Evolutionary conservation across 352 stramenopile genomes (phyloP).

Genomic region (Phytophthora constricta): DNA sequence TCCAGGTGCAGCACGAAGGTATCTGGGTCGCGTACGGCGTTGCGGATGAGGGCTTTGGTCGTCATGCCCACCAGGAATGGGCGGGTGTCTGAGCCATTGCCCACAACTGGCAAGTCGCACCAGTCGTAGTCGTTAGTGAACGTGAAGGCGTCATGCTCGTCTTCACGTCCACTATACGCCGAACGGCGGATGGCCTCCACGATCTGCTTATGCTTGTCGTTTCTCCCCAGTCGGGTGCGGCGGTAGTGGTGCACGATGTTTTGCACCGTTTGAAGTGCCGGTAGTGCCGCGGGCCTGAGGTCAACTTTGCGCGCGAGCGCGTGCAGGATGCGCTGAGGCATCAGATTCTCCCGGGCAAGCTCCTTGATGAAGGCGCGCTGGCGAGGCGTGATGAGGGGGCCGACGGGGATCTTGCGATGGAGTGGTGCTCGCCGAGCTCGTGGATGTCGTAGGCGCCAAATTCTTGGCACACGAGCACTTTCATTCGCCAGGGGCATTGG

Average conservation of each 20-base stretch:
- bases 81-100: conserved; percentile 4
- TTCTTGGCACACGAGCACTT: conserved; percentile 14
- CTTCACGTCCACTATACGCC: conserved; percentile 16
- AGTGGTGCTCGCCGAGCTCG: conserved; percentile 6
- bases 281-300: not conserved
- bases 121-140: not conserved
- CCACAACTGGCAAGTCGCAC: not conserved
- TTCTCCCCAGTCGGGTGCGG: not conserved
- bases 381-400: not conserved
- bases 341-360: conserved; percentile 11
- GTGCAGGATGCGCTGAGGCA: conserved; percentile 14
- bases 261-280: conserved; percentile 13
- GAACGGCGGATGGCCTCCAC: not conserved
- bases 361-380: conserved; percentile 17
- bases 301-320: conserved; percentile 8
- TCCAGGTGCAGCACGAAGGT: not conserved
- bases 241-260: conserved; percentile 18
- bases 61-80: conserved; percentile 8
- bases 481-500: conserved; percentile 5
- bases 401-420: not conserved
- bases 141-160: conserved; percentile 15
- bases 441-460: not conserved
- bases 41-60: not conserved
- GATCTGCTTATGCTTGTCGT: conserved; percentile 7
- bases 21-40: not conserved